phyloP scores from a whole-genome alignment of 768 basidiomycete species.

The Daedaleopsis sinensis region DNA sequence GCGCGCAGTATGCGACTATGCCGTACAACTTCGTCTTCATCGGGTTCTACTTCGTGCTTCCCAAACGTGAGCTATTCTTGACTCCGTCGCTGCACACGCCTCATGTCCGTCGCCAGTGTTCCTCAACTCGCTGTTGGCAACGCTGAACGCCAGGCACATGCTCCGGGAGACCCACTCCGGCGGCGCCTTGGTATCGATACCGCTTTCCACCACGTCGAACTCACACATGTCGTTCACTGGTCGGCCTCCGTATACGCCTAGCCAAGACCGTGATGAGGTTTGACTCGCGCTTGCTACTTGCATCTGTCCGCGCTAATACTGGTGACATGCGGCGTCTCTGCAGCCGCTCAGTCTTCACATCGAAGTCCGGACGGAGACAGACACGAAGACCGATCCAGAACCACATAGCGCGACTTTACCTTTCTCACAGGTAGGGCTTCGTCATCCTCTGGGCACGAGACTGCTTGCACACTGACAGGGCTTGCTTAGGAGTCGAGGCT shows the following conservation, averaged over 20 bases:
- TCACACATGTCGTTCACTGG: slow-evolving; percentile 1
- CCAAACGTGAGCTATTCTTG: slow-evolving; percentile 25
- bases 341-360: slow-evolving; percentile 8
- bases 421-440: neutral
- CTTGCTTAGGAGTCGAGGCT: neutral
- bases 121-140: slow-evolving; percentile 22
- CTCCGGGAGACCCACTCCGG: slow-evolving; percentile 10
- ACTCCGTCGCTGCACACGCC: neutral
- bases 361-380: slow-evolving; percentile 15
- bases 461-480: neutral
- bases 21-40: slow-evolving; percentile 28
- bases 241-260: slow-evolving; percentile 4
- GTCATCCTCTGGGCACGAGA: neutral
- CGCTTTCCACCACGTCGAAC: slow-evolving; percentile 9
- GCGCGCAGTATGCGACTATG: slow-evolving; percentile 27
- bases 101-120: slow-evolving; percentile 10
- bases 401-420: neutral
- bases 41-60: slow-evolving; percentile 27
- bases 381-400: slow-evolving; percentile 12
- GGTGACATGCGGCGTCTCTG: neutral
- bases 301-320: neutral
- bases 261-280: slow-evolving; percentile 1
- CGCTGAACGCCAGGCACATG: slow-evolving; percentile 18
- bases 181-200: slow-evolving; percentile 14
- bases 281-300: neutral